Evolutionary conservation across 2,329 filamentous ascomycete genomes (phyloP).

Genomic region (Fusarium sp.): DNA sequence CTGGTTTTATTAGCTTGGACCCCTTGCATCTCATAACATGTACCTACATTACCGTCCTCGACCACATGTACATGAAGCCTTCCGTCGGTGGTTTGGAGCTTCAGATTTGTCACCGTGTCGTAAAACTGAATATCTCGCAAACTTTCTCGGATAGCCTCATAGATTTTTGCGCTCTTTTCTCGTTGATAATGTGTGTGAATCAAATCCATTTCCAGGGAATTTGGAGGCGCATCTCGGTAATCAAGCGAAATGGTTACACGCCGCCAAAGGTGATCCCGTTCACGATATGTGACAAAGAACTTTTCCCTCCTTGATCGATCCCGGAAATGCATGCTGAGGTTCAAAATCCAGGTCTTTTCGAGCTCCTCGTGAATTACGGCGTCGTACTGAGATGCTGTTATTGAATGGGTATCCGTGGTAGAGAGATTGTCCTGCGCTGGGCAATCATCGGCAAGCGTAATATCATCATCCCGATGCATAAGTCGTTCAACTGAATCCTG

Average conservation of each 20-base stretch:
- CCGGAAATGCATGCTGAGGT: constrained; percentile 97
- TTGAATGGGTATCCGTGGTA: constrained; percentile 61
- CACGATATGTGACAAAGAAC: constrained; percentile 96
- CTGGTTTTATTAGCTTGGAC: constrained; percentile 52
- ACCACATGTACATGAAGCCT: constrained; percentile 96
- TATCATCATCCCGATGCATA: constrained; percentile 40
- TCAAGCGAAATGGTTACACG: constrained; percentile 94
- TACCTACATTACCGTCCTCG: constrained; percentile 86
- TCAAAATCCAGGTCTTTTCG: constrained; percentile 93
- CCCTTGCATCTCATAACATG: neutral
- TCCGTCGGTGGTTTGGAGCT: constrained; percentile 89
- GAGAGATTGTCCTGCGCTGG: constrained; percentile 52
- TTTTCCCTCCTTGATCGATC: constrained; percentile 95
- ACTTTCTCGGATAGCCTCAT: constrained; percentile 93
- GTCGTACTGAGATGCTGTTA: constrained; percentile 70
- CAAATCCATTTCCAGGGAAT: constrained; percentile 89
- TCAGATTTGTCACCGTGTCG: constrained; percentile 94
- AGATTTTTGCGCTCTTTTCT: constrained; percentile 93
- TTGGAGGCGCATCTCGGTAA: constrained; percentile 83
- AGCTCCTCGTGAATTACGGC: constrained; percentile 83
- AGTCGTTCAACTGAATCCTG: constrained; percentile 18
- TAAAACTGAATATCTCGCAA: constrained; percentile 96
- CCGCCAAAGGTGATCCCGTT: constrained; percentile 83
- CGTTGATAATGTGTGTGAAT: constrained; percentile 84
- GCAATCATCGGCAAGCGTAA: constrained; percentile 41